Base-by-base conservation (phyloP, 208 protist species). In the Endotrypanum monterogeii region DNA sequence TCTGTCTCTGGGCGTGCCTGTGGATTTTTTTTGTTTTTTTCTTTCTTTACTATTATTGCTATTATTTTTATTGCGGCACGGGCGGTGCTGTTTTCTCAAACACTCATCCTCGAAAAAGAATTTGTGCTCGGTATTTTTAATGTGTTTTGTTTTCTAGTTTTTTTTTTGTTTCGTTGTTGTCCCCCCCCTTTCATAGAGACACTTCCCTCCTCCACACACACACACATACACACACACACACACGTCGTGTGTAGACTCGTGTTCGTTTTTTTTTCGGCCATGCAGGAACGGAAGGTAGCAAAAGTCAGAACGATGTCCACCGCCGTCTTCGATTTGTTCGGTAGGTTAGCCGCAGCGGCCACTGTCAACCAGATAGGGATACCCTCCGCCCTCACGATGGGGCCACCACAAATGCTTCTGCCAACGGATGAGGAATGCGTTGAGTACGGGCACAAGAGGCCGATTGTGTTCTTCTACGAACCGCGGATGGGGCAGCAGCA, bases 401-500 rank as follows among this genome's bases (percentile, higher is more conserved):
- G 61, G 18, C 75, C 75, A 0, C 37, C 71, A 18, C 67, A 71
- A 48, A 71, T 65, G 8, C 30, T 57, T 23, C 51, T 79, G 48
- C 75, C 75, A 0, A 74, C 75, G 6, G 75, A 71, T 12, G 75
- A 74, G 16, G 75, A 69, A 20, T 79, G 75, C 41, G 30, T 63
- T 2, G 7, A 56, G 23, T 65, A 74, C 52, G 58, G 75, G 4
- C 67, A 63, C 14, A 69, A 79, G 51, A 69, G 48, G 41, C 75
- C 75, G 3, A 35, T 79, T 6, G 66, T 79, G 48, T 79, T 79
- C 52, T 74, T 79, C 32, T 79, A 57, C 30, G 75, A 79, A 16
- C 68, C 68, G 28, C 72, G 23, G 35, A 16, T 6, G 57, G 55
- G 39, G 25, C 58, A 41, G 56, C 74, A 61, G 52, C 74, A 56